Evolutionary conservation across 768 basidiomycete species (phyloP), one percentile per base, ranked within the genome.

Genomic region (Agrocybe praecox): DNA sequence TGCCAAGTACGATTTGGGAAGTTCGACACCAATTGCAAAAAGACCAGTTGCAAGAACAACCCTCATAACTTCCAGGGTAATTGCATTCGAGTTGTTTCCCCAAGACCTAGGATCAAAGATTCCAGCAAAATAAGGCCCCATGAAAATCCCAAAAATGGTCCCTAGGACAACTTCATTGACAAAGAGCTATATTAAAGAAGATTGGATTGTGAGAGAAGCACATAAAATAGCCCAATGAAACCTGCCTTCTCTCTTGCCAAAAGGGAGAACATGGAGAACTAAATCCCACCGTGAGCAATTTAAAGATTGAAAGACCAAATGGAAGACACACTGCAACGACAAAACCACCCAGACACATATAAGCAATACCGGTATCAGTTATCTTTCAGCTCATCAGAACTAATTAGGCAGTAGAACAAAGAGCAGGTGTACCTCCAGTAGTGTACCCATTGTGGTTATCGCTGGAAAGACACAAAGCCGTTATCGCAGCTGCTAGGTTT

Each of bases 161-260:
- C 94, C 95, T 22, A 97, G 86, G 26, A 96, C 88, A 33, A 96
- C 95, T 77, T 99, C 96, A 63, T 94, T 97, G 61, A 97, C 84
- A 66, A 89, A 97, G 6, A 96, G 65, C 84, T 40, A 40, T 40
- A 40, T 15, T 92, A 49, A 18, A n/a, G 14, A 15, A 22, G 17
- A 36, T 18, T 6, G 18, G 15, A 48, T 36, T n/a, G 12, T 7
- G 18, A 21, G 17, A 17, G 36, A 43, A 21, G 26, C 8, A 19
- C 8, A 34, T 18, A 8, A 10, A 24, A 48, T 21, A 53, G n/a
- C 24, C 5, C 22, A n/a, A n/a, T 1, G 32, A 1, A 21, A 46
- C 12, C 65, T 70, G 89, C 91, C 76, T 77, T 87, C 72, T 97
- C 92, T 72, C 91, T 92, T 45, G 94, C 83, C 14, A 94, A 73